phyloP scores from a whole-genome alignment of 2,329 filamentous ascomycete species.

The Fusarium sp. region DNA sequence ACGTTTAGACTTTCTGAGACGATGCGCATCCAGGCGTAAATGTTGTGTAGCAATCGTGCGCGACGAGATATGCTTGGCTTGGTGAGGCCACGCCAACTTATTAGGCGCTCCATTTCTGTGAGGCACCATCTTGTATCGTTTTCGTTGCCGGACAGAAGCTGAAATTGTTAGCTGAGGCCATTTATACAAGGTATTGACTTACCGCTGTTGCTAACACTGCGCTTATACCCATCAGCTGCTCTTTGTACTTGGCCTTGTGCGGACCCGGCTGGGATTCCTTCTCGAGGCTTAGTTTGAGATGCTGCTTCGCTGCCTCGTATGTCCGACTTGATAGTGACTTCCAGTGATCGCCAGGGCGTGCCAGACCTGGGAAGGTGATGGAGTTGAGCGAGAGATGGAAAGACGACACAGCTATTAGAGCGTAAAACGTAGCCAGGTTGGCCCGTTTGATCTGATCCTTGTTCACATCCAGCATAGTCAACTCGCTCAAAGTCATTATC shows the following conservation, averaged over 20 bases:
- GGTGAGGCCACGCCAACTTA: constrained; percentile 38
- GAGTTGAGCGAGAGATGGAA: constrained; percentile 38
- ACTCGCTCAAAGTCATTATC: constrained; percentile 42
- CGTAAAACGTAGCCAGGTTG: constrained; percentile 38
- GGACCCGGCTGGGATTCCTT: constrained; percentile 39
- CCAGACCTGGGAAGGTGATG: constrained; percentile 14
- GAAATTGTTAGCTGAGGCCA: accelerated
- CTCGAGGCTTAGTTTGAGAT: constrained; percentile 40
- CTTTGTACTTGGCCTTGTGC: constrained; percentile 43
- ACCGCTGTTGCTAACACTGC: constrained; percentile 42
- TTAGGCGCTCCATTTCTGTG: constrained; percentile 44
- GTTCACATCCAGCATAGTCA: constrained; percentile 35
- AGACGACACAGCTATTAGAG: constrained; percentile 39
- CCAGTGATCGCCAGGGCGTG: constrained; percentile 32
- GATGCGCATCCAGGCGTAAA: constrained; percentile 48
- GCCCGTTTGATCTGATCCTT: constrained; percentile 41
- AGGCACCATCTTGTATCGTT: constrained; percentile 40
- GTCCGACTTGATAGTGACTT: constrained; percentile 20
- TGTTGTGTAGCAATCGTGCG: constrained; percentile 40
- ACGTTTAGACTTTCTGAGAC: constrained; percentile 44
- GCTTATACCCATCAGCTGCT: constrained; percentile 42
- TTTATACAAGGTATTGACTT: background rate
- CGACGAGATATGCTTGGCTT: constrained; percentile 43
- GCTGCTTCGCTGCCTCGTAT: constrained; percentile 44
- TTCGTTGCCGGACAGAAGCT: constrained; percentile 38